Conservation (phyloP, 1,139 yeast species). For the Geotrichum europaeum region DNA sequence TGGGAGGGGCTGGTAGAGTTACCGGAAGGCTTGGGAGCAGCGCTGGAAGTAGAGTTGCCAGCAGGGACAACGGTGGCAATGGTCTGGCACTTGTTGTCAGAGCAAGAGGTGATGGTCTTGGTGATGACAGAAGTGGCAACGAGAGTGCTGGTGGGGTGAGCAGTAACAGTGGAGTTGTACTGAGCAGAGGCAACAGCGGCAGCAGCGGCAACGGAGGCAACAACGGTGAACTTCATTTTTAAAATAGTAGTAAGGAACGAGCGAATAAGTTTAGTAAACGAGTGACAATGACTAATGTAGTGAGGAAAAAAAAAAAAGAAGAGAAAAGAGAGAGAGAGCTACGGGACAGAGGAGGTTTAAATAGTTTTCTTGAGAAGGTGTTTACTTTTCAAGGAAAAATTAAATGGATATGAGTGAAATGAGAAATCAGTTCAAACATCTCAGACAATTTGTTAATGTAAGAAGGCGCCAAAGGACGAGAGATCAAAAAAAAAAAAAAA, state of each 20-base stretch:
- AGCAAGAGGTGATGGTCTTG: constrained; percentile 13
- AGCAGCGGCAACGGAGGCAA: constrained; percentile 28
- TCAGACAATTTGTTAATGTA: background rate
- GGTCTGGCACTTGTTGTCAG: constrained; percentile 8
- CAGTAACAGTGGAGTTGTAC: constrained; percentile 20
- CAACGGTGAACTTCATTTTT: constrained; percentile 33
- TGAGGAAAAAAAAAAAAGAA: background rate
- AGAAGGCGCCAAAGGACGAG: background rate
- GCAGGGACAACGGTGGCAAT: background rate
- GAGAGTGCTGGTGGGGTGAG: constrained; percentile 21
- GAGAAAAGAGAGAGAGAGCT: background rate
- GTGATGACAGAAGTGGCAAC: constrained; percentile 14
- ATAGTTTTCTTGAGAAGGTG: background rate
- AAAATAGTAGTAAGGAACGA: constrained; percentile 1
- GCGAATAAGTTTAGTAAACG: constrained; percentile 19
- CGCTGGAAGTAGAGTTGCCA: constrained; percentile 6
- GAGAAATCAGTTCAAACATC: background rate
- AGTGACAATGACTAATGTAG: constrained; percentile 12
- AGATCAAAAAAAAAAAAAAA: background rate
- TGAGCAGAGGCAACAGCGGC: constrained; percentile 26
- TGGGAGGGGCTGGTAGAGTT: constrained; percentile 10
- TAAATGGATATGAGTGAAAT: background rate
- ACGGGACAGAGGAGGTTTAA: background rate
- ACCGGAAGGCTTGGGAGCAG: constrained; percentile 8
- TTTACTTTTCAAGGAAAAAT: background rate